Evolutionary conservation across 148 eudicot species (phyloP).

Genomic region (Talinum fruticosum): DNA sequence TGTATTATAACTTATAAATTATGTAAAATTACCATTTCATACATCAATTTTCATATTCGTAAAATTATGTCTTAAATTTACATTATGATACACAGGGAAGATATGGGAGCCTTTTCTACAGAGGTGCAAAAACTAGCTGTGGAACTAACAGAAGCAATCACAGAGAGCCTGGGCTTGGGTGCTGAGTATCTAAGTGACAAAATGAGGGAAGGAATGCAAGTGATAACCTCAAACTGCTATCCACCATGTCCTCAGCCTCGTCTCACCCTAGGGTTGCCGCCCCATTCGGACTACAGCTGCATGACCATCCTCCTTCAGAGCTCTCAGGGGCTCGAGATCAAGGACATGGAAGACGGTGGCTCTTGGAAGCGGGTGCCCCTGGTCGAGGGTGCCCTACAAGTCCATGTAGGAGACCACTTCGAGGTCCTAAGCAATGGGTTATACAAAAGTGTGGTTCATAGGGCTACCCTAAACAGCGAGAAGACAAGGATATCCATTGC

Average conservation of each 20-base stretch:
- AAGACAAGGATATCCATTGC: conserved; percentile 57
- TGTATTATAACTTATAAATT: too few species aligned
- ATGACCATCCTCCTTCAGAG: conserved; percentile 48
- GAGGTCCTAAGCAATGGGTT: conserved; percentile 66
- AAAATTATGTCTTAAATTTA: too few species aligned
- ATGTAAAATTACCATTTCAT: too few species aligned
- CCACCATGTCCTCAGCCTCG: conserved; percentile 55
- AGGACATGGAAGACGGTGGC: conserved; percentile 34
- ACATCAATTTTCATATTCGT: too few species aligned
- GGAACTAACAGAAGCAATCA: conserved; percentile 36
- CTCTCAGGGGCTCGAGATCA: conserved; percentile 42
- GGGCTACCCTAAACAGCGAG: conserved; percentile 39
- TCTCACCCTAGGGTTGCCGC: conserved; percentile 52
- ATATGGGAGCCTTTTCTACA: conserved; percentile 39
- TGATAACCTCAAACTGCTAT: conserved; percentile 50
- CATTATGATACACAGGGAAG: conserved; percentile 31
- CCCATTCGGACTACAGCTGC: conserved; percentile 59
- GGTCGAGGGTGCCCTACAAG: conserved; percentile 41
- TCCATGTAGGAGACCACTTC: conserved; percentile 54
- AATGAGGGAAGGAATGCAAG: conserved; percentile 51
- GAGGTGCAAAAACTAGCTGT: conserved; percentile 35
- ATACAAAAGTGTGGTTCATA: conserved; percentile 54
- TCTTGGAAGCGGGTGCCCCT: conserved; percentile 44
- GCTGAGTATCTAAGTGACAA: conserved; percentile 23
- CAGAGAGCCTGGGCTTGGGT: conserved; percentile 52